phyloP scores from a whole-genome alignment of 352 stramenopile species.

The Globisporangium nunn region DNA sequence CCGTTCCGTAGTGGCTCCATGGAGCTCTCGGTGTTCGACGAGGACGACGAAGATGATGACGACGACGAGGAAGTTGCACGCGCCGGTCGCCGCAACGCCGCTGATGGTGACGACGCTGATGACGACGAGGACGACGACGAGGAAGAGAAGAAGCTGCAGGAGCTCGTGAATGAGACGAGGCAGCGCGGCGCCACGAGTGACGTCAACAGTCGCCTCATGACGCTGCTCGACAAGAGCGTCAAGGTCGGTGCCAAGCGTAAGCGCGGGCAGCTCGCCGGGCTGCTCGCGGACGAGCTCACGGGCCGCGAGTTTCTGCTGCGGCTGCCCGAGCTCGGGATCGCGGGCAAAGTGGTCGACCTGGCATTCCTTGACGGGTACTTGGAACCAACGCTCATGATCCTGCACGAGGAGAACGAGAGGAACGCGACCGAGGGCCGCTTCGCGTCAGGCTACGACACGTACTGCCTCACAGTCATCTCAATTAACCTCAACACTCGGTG shows the following conservation, averaged over 20 bases:
- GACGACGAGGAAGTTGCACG: slow-evolving; percentile 26
- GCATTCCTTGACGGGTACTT: slow-evolving; percentile 82
- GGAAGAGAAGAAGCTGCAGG: slow-evolving; percentile 68
- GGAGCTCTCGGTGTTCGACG: slow-evolving; percentile 73
- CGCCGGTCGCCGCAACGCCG: slow-evolving; percentile 5
- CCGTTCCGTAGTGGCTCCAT: slow-evolving; percentile 75
- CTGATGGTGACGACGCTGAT: slow-evolving; percentile 11
- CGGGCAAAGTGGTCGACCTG: slow-evolving; percentile 71
- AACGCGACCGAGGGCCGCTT: slow-evolving; percentile 64
- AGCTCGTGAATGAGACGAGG: slow-evolving; percentile 70
- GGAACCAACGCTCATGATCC: slow-evolving; percentile 80
- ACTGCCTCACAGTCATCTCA: slow-evolving; percentile 77
- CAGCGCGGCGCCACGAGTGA: slow-evolving; percentile 51
- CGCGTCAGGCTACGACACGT: slow-evolving; percentile 71
- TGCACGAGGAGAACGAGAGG: slow-evolving; percentile 81
- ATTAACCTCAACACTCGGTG: slow-evolving; percentile 84
- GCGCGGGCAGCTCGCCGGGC: slow-evolving; percentile 55
- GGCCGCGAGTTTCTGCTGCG: slow-evolving; percentile 71
- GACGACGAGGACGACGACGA: slow-evolving; percentile 79
- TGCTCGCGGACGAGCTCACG: slow-evolving; percentile 64
- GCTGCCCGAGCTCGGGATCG: slow-evolving; percentile 69
- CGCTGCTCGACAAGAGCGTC: slow-evolving; percentile 73
- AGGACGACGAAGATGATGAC: slow-evolving; percentile 68
- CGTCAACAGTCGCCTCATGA: slow-evolving; percentile 53
- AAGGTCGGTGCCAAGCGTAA: slow-evolving; percentile 73